phyloP scores from a whole-genome alignment of 164 flowering plant species.

The Pachysandra terminalis region DNA sequence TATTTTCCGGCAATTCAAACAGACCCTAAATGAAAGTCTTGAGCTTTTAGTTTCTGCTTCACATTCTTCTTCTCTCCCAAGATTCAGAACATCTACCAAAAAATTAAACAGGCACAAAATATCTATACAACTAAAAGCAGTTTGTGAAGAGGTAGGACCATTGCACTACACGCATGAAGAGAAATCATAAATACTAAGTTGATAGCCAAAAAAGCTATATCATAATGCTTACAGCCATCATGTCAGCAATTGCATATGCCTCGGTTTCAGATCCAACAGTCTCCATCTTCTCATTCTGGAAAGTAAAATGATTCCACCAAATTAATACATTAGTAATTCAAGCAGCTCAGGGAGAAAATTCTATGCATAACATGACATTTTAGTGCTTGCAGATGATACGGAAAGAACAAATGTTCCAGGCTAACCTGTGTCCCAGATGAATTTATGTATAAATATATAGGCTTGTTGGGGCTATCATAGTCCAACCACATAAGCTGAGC shows the following conservation, averaged over 20 bases:
- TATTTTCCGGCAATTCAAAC: too few relatives aligned
- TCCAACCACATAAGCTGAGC: conserved; percentile 89
- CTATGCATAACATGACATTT: background rate
- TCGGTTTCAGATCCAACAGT: conserved; percentile 87
- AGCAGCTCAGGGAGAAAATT: background rate
- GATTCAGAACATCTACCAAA: background rate
- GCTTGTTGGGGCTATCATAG: conserved; percentile 68
- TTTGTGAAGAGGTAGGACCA: background rate
- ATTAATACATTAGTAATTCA: conserved; percentile 4
- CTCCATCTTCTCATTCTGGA: conserved; percentile 75
- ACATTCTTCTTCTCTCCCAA: too few relatives aligned
- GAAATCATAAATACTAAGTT: background rate
- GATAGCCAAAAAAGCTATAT: background rate
- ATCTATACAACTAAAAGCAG: background rate
- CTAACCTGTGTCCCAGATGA: conserved; percentile 92
- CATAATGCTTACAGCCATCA: conserved; percentile 63
- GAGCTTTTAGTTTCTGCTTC: background rate
- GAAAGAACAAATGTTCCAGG: background rate
- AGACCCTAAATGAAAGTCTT: background rate
- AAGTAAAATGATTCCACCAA: conserved; percentile 12
- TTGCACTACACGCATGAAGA: background rate
- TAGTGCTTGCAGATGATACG: background rate
- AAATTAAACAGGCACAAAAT: background rate
- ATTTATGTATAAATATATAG: conserved; percentile 83
- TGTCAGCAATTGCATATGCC: conserved; percentile 90